Conservation (phyloP, 2,329 filamentous ascomycete genomes). For the Pezicula carpinea region DNA sequence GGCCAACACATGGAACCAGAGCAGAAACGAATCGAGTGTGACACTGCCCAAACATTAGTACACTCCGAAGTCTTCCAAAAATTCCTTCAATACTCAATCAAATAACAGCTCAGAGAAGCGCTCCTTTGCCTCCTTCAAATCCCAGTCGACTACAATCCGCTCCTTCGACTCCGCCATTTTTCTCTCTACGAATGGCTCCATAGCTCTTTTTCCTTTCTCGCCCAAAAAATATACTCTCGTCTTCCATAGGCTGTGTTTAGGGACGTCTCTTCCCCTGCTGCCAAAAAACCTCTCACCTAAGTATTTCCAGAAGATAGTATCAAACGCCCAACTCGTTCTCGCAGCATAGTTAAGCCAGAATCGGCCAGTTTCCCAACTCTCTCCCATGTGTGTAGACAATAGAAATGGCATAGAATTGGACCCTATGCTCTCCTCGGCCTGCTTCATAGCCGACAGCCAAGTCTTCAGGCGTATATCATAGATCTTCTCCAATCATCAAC, state of each 20-base stretch:
- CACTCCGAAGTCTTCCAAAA: no score
- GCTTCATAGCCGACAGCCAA: constrained; percentile 30
- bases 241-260: constrained; percentile 21
- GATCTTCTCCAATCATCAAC: constrained; percentile 25
- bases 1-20: no score
- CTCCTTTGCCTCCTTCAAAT: not conserved
- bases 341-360: constrained; percentile 33
- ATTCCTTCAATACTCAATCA: no score
- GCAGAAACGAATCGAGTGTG: no score
- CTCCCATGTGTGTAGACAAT: constrained; percentile 29
- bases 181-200: constrained; percentile 27
- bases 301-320: constrained; percentile 33
- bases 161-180: constrained; percentile 26
- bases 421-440: constrained; percentile 23
- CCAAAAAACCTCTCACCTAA: constrained; percentile 33
- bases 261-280: constrained; percentile 8
- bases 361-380: constrained; percentile 31
- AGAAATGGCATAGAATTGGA: not conserved
- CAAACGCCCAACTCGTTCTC: constrained; percentile 34
- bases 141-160: constrained; percentile 9
- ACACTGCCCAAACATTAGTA: no score
- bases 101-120: constrained; percentile 3
- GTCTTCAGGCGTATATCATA: constrained; percentile 31
- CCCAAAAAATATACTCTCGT: constrained; percentile 25
- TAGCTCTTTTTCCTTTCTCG: constrained; percentile 18